Conservation (phyloP, 1,284 basidiomycete species). For the Xerocomus nothofagi region DNA sequence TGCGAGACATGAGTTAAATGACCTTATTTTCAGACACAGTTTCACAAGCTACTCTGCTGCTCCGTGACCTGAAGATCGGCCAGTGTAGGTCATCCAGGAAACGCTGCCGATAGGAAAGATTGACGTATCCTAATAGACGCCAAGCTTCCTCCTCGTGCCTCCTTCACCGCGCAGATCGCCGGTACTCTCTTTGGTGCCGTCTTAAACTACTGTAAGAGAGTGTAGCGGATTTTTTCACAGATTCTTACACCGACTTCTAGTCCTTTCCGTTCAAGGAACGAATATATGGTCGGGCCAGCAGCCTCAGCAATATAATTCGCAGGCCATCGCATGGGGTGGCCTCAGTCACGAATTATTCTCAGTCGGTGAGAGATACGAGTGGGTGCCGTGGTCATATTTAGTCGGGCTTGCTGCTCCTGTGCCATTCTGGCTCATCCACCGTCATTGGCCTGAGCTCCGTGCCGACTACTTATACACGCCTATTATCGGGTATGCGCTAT, state of each 20-base stretch:
- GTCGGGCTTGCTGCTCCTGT: constrained; percentile 56
- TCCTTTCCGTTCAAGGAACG: constrained; percentile 45
- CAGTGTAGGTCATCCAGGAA: constrained; percentile 34
- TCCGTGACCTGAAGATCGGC: too few species aligned
- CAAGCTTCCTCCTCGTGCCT: constrained; percentile 66
- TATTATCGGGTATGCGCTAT: constrained; percentile 39
- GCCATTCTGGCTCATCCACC: constrained; percentile 56
- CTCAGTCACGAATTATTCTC: constrained; percentile 59
- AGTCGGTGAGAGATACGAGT: constrained; percentile 51
- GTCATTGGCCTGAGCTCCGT: constrained; percentile 43
- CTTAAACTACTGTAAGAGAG: constrained; percentile 50
- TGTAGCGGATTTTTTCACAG: not conserved
- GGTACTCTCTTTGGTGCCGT: constrained; percentile 48
- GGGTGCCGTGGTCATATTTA: constrained; percentile 56
- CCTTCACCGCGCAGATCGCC: constrained; percentile 62
- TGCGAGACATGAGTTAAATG: not conserved
- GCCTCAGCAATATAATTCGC: constrained; percentile 58
- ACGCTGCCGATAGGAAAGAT: constrained; percentile 1
- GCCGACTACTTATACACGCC: constrained; percentile 47
- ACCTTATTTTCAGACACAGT: constrained; percentile 38
- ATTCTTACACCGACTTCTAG: constrained; percentile 11
- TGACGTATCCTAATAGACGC: constrained; percentile 37
- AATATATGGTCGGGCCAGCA: constrained; percentile 65
- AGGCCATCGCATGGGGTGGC: too few species aligned
- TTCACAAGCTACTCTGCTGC: constrained; percentile 44